Percentiles rank a stretch among this genome's conserved stretches.
These are phyloP conservation scores for Colletotrichum sp. DNA, from an alignment of 2,329 filamentous ascomycete genomes.

Conservation along the genomic window DNA sequence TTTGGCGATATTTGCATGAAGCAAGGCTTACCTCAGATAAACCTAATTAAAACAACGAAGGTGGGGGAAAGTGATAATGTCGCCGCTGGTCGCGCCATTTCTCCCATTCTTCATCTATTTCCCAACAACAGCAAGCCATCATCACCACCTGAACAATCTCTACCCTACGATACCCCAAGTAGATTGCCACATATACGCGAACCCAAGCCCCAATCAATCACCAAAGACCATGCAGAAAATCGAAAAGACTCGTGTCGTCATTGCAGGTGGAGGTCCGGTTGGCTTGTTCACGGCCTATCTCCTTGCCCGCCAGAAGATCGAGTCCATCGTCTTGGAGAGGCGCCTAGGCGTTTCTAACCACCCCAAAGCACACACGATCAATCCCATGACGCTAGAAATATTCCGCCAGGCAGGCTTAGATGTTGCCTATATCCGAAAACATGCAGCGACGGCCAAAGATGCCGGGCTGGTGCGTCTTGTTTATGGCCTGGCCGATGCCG, in stretches of 20 bases:
- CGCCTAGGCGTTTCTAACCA: neutral
- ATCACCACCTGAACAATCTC: neutral
- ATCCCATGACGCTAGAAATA: constrained; percentile 20
- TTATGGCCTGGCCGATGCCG: constrained; percentile 7
- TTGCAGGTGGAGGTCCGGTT: constrained; percentile 9
- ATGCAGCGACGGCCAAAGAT: constrained; percentile 8
- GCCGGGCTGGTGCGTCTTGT: constrained; percentile 14
- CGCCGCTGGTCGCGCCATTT: neutral
- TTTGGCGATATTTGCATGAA: neutral
- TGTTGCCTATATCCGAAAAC: constrained; percentile 5
- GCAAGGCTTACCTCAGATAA: neutral
- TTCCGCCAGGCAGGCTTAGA: constrained; percentile 17
- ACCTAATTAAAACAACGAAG: neutral
- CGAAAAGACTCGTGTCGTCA: constrained; percentile 4
- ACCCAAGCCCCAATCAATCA: neutral
- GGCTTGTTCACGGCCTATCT: constrained; percentile 12
- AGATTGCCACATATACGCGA: neutral
- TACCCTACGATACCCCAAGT: neutral
- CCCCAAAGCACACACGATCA: constrained; percentile 21
- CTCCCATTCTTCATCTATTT: neutral
- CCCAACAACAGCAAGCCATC: neutral
- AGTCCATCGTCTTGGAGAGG: constrained; percentile 9
- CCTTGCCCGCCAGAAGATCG: constrained; percentile 1
- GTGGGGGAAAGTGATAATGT: neutral
- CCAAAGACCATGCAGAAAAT: neutral